Percentiles rank a stretch among this genome's conserved stretches.
Evolutionary conservation across 2,329 filamentous ascomycete genomes (phyloP).

Genomic region (Scolecobasidium constrictum): DNA sequence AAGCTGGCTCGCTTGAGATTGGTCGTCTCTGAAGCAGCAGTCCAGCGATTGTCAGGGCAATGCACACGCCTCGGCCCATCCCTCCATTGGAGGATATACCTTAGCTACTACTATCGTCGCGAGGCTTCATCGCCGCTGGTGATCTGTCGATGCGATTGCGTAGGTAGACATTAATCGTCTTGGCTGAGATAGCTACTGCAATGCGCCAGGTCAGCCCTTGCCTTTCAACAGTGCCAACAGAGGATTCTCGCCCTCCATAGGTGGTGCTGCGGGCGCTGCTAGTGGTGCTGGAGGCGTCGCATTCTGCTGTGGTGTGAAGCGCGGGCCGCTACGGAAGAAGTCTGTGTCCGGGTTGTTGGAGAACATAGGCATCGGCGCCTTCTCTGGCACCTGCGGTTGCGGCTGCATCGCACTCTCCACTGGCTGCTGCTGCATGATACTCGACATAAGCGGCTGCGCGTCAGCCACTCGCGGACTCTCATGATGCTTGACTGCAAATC

Average conservation of each 20-base stretch:
- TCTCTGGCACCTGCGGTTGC: neutral
- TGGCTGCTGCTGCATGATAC: neutral
- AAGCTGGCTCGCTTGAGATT: no score
- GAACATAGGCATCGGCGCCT: slow-evolving; percentile 2
- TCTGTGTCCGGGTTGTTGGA: slow-evolving; percentile 14
- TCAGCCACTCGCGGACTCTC: slow-evolving; percentile 45
- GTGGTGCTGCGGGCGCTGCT: neutral
- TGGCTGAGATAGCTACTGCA: no score
- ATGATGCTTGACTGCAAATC: slow-evolving; percentile 39
- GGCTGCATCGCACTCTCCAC: neutral
- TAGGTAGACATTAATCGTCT: no score
- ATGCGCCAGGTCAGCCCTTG: neutral
- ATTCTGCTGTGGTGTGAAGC: slow-evolving; percentile 1
- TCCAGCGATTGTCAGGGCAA: no score
- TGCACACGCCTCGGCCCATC: no score
- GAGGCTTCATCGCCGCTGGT: no score
- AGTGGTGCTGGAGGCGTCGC: neutral
- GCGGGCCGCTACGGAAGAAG: slow-evolving; percentile 15
- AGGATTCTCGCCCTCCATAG: slow-evolving; percentile 3
- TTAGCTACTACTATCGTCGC: no score
- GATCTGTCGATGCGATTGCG: no score
- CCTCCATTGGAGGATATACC: no score
- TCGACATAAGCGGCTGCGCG: slow-evolving; percentile 21
- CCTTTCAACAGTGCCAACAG: neutral
- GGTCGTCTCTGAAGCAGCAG: no score